These are phyloP conservation scores for Oryza brachyantha DNA, from an alignment of 176 grass and related monocot genomes.

Conservation along the genomic window DNA sequence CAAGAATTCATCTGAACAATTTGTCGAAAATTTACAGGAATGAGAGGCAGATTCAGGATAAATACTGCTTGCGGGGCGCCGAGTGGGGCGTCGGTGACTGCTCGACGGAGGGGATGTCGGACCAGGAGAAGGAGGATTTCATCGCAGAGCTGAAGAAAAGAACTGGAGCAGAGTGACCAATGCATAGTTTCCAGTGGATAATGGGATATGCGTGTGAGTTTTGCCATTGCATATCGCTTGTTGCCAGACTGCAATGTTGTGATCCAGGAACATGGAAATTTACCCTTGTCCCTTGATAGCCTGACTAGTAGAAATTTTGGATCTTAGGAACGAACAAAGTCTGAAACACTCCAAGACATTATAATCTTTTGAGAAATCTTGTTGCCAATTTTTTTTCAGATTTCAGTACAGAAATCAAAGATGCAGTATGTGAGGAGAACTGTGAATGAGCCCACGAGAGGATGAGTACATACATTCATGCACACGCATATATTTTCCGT, in stretches of 20 bases:
- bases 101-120: slow-evolving; percentile 85
- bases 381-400: background rate
- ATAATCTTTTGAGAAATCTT: background rate
- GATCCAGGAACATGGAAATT: background rate
- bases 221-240: background rate
- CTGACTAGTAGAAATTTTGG: background rate
- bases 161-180: slow-evolving; percentile 40
- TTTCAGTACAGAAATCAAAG: background rate
- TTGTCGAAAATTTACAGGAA: slow-evolving; percentile 51
- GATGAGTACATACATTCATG: background rate
- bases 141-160: slow-evolving; percentile 73
- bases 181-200: background rate
- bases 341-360: background rate
- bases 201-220: background rate
- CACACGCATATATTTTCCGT: background rate
- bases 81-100: slow-evolving; percentile 95
- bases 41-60: slow-evolving; percentile 73
- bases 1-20: background rate
- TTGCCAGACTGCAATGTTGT: background rate
- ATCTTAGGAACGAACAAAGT: background rate
- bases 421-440: no score
- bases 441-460: background rate
- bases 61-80: slow-evolving; percentile 92
- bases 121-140: slow-evolving; percentile 89
- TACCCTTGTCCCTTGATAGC: background rate